Evolutionary conservation across 768 basidiomycete species (phyloP), one percentile per base, ranked within the genome.

Genomic region (Mycena haematopus): DNA sequence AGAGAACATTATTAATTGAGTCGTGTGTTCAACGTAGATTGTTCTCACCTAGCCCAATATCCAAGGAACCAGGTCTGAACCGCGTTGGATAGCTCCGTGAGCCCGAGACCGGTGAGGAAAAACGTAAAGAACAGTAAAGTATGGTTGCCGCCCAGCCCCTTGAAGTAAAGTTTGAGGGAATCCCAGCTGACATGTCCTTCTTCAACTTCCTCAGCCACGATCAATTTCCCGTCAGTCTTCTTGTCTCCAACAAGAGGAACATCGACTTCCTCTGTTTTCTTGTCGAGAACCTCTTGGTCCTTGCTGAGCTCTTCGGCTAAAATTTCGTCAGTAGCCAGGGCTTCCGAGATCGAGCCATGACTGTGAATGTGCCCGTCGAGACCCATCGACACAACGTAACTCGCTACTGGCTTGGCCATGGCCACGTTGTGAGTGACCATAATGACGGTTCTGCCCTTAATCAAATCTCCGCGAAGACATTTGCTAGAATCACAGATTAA

Each of bases 151-250:
- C 67, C 62, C 27, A 72, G 42, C 15, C 59, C 70, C 1, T 44
- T 50, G 29, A 72, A 38, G 35, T 67, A 72, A 14, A 72, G 57
- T n/a, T 66, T 65, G 25, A 72, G 65, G 47, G 74, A 42, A 6
- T 62, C 60, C 80, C 82, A 84, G 42, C 82, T 81, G 24, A 90
- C 81, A 60, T 83, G 84, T 0, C 88, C 88, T 45, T 80, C 76
- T 3, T 75, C 80, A 35, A 88, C 79, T 67, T 91, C 89, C 70
- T 91, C 89, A 0, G 80, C 82, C 6, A 87, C 71, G 44, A 89
- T 81, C 10, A 90, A 77, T 67, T 88, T 87, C 3, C 86, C 86
- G 45, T 79, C 78, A 33, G 66, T 68, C 52, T 74, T 72, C 44
- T 46, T 77, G 71, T 62, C 68, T n/a, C 59, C 65, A 6, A 52